Evolutionary conservation across 2,329 filamentous ascomycete species (phyloP), one percentile per base, ranked within the genome.

Genomic region (Westerdykella ornata): DNA sequence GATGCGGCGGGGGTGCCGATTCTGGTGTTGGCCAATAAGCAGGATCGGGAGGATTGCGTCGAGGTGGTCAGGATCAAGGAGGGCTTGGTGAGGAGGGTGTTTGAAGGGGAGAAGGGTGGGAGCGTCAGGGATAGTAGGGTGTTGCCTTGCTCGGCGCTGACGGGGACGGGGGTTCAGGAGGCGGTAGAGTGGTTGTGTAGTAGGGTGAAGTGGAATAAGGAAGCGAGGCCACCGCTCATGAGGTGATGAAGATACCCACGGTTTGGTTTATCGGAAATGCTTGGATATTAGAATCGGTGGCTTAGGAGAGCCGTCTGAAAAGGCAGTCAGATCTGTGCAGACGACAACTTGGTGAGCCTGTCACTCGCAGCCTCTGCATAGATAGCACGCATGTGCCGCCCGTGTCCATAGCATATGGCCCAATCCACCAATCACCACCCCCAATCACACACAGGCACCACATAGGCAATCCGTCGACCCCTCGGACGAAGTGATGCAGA

Each of bases 51-150:
- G 68, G 92, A 97, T 67, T 97, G 90, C 54, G 86, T 97, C 39
- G 92, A 98, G 74, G 92, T 96, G 2, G 90, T 97, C 45, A 76
- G 88, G 51, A 96, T 98, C 62, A 98, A 98, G 70, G 92, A 98
- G 66, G 92, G 90, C 0, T 74, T 97, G 41, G 89, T 98, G 38
- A 84, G 94, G 68, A 88, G 85, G 70, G 89, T 98, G 16, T 92
- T 95, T 72, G 89, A 97, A 72, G 87, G 92, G 15, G 87, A 94
- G 62, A 92, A 90, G 69, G 88, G 88, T 0, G 78, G 76, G 32
- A 85, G 82, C 48, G 87, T 96, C 39, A 78, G 90, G 49, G 92
- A 98, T 70, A 94, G 86, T 59, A 76, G 92, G 46, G 92, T 97
- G 13, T 67, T 98, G 60, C 88, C 92, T 5, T 81, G 96, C 47